Conservation (phyloP, 192 early-diverging fungal genomes). For the Endogone sp. region DNA sequence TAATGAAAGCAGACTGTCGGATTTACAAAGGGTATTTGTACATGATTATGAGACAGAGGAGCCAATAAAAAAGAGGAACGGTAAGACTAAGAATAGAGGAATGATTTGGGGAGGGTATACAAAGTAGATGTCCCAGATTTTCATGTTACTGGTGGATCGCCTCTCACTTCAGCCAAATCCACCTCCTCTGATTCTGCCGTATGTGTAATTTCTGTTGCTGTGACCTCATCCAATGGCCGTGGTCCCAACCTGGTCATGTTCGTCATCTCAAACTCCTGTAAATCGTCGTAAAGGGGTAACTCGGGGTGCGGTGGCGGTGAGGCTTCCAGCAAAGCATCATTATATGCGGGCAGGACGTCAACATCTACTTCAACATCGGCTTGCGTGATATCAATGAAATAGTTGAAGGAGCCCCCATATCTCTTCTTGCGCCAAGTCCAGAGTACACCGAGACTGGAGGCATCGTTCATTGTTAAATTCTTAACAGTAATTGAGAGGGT, state of each 20-base stretch:
- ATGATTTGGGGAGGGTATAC: background rate
- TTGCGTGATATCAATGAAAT: background rate
- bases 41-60: no score
- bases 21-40: no score
- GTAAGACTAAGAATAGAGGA: background rate
- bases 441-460: background rate
- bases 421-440: background rate
- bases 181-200: no score
- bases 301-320: background rate
- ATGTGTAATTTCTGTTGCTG: no score
- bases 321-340: background rate
- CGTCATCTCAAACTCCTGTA: background rate
- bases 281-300: background rate
- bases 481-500: background rate
- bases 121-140: background rate
- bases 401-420: background rate
- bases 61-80: no score
- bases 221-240: background rate
- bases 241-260: background rate
- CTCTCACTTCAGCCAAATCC: background rate
- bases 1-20: no score
- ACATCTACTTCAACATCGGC: background rate
- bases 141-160: background rate
- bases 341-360: background rate
- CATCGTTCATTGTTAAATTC: background rate